A percentile compares a stretch with the other conserved stretches of the same genome.
phyloP scores from a whole-genome alignment of 495 filamentous ascomycete genomes.

The Cetradonia linearis region DNA sequence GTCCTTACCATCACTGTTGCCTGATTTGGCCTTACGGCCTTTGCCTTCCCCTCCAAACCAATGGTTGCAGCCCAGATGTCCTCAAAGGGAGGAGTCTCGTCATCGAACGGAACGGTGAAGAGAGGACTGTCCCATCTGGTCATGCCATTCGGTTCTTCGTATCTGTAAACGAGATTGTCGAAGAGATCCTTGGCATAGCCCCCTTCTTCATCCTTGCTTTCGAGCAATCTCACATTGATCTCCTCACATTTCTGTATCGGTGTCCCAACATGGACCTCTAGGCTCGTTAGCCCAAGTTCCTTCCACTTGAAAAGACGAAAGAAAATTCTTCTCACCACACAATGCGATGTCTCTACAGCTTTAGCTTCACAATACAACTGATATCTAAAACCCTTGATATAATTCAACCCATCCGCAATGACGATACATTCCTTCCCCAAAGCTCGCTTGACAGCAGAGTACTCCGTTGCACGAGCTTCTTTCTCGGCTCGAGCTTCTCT shows the following conservation, averaged over 20 bases:
- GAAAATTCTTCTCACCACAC: slow-evolving; percentile 48
- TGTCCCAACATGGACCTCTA: slow-evolving; percentile 69
- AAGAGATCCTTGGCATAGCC: slow-evolving; percentile 51
- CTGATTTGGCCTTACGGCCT: slow-evolving; percentile 61
- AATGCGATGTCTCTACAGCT: slow-evolving; percentile 68
- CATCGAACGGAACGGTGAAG: slow-evolving; percentile 78
- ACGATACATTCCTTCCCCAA: slow-evolving; percentile 74
- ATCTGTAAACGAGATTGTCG: slow-evolving; percentile 88
- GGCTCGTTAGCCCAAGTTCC: slow-evolving; percentile 11
- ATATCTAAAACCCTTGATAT: slow-evolving; percentile 97
- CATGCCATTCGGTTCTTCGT: slow-evolving; percentile 95
- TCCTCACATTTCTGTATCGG: slow-evolving; percentile 53
- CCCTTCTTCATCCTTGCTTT: slow-evolving; percentile 22
- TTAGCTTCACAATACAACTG: slow-evolving; percentile 94
- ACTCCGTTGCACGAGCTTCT: slow-evolving; percentile 77
- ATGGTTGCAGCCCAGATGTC: slow-evolving; percentile 73
- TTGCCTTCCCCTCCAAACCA: slow-evolving; percentile 30
- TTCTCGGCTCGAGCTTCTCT: slow-evolving; percentile 67
- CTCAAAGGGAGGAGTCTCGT: slow-evolving; percentile 53
- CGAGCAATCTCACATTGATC: slow-evolving; percentile 44
- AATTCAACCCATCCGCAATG: slow-evolving; percentile 82
- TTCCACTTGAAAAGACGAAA: neutral
- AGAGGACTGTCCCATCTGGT: slow-evolving; percentile 89
- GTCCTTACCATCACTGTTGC: slow-evolving; percentile 60
- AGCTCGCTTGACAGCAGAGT: slow-evolving; percentile 74